phyloP scores from a whole-genome alignment of 192 early-diverging fungal genomes.

The Entomortierella chlamydospora region DNA sequence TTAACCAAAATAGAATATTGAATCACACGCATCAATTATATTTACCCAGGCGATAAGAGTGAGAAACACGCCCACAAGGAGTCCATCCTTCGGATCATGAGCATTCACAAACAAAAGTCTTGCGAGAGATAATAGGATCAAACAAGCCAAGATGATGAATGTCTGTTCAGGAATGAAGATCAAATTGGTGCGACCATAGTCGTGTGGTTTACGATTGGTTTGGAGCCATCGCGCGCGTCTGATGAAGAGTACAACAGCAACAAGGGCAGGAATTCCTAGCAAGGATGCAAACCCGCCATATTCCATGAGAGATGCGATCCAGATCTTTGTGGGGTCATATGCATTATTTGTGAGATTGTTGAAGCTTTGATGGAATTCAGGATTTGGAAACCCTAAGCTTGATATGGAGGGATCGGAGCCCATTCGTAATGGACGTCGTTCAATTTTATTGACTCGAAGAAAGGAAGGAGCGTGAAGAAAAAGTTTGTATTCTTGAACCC shows the following conservation, averaged over 20 bases:
- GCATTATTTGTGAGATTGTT: too few species aligned
- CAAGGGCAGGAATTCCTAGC: constrained; percentile 16
- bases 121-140: constrained; percentile 3
- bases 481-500: too few species aligned
- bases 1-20: neutral
- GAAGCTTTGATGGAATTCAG: too few species aligned
- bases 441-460: too few species aligned
- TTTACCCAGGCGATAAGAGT: constrained; percentile 25
- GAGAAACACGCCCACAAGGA: constrained; percentile 8
- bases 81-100: neutral
- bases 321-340: constrained; percentile 21
- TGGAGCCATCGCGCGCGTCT: constrained; percentile 10
- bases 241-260: constrained; percentile 7
- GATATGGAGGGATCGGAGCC: too few species aligned
- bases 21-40: neutral
- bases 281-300: constrained; percentile 38
- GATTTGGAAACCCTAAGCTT: too few species aligned
- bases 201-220: constrained; percentile 7
- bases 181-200: constrained; percentile 26
- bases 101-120: neutral
- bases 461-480: too few species aligned
- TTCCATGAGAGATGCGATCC: constrained; percentile 20
- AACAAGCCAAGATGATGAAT: constrained; percentile 8
- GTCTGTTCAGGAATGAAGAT: constrained; percentile 44
- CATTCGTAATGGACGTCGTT: too few species aligned